Evolutionary conservation across 2,329 filamentous ascomycete genomes (phyloP), one percentile per base, ranked within the genome.

Genomic region (Aspergillus luchuensis): DNA sequence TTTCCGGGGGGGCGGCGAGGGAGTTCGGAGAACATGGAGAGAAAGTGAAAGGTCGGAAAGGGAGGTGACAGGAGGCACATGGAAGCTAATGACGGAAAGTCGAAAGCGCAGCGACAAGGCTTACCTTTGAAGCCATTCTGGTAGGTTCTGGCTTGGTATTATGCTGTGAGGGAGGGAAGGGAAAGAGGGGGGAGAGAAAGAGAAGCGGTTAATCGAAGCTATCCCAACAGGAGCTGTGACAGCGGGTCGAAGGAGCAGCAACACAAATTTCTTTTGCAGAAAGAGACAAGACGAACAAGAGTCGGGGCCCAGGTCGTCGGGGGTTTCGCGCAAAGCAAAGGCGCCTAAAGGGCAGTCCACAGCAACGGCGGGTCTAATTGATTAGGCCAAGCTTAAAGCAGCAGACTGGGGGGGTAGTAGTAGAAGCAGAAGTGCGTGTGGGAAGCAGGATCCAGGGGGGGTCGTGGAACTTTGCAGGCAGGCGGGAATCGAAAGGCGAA

Each of bases 41-140:
- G 30, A 57, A 28, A 36, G 30, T 47, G 50, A 17, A 57, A 19
- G 33, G 33, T 43, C 49, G 53, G 52, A 25, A 28, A 57, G 53
- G 55, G 59, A 62, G 52, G 56, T 56, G 56, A 55, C 63, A 39
- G 48, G 50, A 38, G 47, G 30, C 30, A 36, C 57, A 47, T 58
- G 47, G 52, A 53, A 17, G 13, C 36, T 28, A 55, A 49, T 43
- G 51, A 52, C 25, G 28, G 39, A 15, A 30, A 45, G 11, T 19
- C 51, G 41, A 33, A 38, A 51, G 45, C 41, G 33, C 56, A 59
- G 59, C 41, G 25, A 57, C 54, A 56, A 39, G 13, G 59, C 66
- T 61, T 65, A 72, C 70, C 69, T 72, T 72, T 53, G 70, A 72
- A 62, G 70, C 70, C 70, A 72, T 72, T 61, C 41, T 61, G 65